phyloP scores from a whole-genome alignment of 1,284 basidiomycete genomes.

The Laetiporus sulphureus region DNA sequence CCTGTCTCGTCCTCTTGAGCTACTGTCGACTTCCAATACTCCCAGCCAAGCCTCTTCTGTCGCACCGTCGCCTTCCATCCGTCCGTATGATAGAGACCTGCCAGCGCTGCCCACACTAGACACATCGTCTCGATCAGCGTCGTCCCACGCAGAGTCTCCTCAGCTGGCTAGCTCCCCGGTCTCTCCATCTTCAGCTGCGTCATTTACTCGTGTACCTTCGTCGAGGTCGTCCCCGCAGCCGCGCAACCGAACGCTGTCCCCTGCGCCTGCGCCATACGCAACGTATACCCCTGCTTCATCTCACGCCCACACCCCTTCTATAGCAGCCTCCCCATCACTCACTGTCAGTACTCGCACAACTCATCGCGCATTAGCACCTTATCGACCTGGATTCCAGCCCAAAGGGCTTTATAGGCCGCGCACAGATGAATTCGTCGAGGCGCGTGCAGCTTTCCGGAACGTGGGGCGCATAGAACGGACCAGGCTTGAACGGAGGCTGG shows the following conservation, averaged over 20 bases:
- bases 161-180: constrained; percentile 16
- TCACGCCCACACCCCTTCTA: constrained; percentile 20
- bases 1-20: constrained; percentile 17
- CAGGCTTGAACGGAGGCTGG: constrained; percentile 73
- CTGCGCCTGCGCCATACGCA: constrained; percentile 20
- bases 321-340: constrained; percentile 18
- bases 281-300: no score
- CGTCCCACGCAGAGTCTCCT: background rate
- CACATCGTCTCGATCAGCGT: constrained; percentile 1
- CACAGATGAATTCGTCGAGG: constrained; percentile 72
- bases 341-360: constrained; percentile 15
- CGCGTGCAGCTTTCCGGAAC: constrained; percentile 48
- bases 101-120: constrained; percentile 20
- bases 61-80: constrained; percentile 15
- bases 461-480: constrained; percentile 72
- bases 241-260: constrained; percentile 6
- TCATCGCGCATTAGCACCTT: constrained; percentile 42
- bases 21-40: constrained; percentile 10
- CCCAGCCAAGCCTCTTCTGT: constrained; percentile 17
- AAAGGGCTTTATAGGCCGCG: constrained; percentile 64
- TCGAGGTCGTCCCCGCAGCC: constrained; percentile 2
- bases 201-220: constrained; percentile 10
- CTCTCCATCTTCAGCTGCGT: constrained; percentile 16
- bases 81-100: constrained; percentile 16
- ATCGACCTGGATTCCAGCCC: constrained; percentile 80